Conservation (phyloP, 208 protist genomes). For the Acanthamoeba triangularis region DNA sequence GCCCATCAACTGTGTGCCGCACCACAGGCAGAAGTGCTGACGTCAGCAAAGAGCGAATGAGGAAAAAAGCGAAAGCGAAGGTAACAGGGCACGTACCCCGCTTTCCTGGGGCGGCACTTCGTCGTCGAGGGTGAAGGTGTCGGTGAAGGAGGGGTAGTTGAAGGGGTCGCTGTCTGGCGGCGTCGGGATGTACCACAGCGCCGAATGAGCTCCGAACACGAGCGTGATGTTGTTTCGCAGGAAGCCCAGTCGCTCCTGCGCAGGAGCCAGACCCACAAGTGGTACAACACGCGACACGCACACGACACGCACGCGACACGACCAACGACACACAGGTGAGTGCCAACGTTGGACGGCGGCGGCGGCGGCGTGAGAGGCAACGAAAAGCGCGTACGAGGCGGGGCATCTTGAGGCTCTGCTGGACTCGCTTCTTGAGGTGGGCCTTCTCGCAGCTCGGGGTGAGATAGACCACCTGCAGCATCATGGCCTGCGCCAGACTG, state of each 20-base stretch:
- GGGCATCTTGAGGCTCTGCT: neutral
- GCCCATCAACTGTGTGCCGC: neutral
- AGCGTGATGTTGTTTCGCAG: neutral
- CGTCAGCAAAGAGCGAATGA: neutral
- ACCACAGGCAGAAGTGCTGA: neutral
- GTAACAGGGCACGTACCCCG: neutral
- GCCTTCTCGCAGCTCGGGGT: conserved; percentile 26
- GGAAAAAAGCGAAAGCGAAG: neutral
- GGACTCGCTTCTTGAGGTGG: neutral
- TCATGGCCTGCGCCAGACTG: neutral
- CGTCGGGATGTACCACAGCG: neutral
- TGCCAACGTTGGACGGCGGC: too few species aligned
- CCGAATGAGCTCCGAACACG: neutral
- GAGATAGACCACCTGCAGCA: conserved; percentile 17
- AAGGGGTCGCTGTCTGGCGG: neutral
- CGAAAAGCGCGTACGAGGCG: neutral
- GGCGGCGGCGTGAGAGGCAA: neutral
- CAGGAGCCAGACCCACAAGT: neutral
- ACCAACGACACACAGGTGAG: too few species aligned
- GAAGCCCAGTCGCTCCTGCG: neutral
- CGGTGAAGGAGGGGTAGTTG: neutral
- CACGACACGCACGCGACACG: too few species aligned
- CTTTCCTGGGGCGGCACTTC: neutral
- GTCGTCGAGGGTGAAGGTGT: neutral
- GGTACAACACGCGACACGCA: neutral